phyloP scores from a whole-genome alignment of 768 basidiomycete genomes.

The Daedalea quercina region DNA sequence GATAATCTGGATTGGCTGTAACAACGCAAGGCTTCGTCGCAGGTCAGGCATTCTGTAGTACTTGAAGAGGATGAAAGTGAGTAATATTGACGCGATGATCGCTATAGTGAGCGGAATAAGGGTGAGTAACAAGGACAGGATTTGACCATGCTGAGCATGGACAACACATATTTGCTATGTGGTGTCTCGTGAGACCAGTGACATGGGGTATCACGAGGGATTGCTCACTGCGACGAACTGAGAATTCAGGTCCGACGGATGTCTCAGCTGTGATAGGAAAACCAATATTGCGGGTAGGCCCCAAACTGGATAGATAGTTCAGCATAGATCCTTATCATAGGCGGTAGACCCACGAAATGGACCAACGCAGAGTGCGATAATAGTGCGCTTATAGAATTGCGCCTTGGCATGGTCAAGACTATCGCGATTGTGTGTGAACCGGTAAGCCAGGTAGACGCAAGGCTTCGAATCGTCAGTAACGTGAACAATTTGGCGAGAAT shows the following conservation, averaged over 20 bases:
- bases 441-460: slow-evolving; percentile 10
- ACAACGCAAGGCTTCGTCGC: slow-evolving; percentile 1
- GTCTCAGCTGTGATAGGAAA: slow-evolving; percentile 5
- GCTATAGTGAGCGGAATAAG: slow-evolving; percentile 12
- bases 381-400: slow-evolving; percentile 10
- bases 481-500: neutral
- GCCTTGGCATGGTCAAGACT: slow-evolving; percentile 3
- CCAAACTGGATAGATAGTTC: slow-evolving; percentile 10
- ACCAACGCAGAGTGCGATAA: slow-evolving; percentile 7
- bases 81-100: slow-evolving; percentile 5
- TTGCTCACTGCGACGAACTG: slow-evolving; percentile 3
- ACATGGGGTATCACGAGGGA: neutral
- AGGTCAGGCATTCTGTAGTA: slow-evolving; percentile 7
- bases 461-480: slow-evolving; percentile 7
- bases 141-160: slow-evolving; percentile 6
- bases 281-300: slow-evolving; percentile 14
- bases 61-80: slow-evolving; percentile 9
- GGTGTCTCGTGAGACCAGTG: too few relatives aligned
- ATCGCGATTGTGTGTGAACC: slow-evolving; percentile 1
- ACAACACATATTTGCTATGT: slow-evolving; percentile 15
- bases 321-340: neutral
- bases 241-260: neutral
- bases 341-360: slow-evolving; percentile 12
- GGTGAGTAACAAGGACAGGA: slow-evolving; percentile 13
- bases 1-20: slow-evolving; percentile 9